These are phyloP conservation scores for Chlorociboria aeruginascens DNA, from an alignment of 495 filamentous ascomycete genomes.

Conservation along the genomic window DNA sequence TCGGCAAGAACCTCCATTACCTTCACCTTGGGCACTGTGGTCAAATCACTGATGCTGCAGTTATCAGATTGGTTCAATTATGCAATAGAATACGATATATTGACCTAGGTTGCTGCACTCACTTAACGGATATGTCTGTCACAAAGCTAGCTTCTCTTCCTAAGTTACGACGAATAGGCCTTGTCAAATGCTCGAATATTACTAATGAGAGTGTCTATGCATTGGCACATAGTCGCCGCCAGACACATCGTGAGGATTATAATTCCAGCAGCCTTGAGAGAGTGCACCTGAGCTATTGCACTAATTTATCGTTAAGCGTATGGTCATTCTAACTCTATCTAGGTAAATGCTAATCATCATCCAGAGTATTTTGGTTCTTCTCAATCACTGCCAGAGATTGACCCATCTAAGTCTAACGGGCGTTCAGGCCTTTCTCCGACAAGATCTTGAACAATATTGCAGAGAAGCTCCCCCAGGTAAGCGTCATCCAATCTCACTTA, in stretches of 20 bases:
- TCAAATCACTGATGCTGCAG: slow-evolving; percentile 77
- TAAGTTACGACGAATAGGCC: slow-evolving; percentile 83
- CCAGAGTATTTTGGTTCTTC: slow-evolving; percentile 79
- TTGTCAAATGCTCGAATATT: slow-evolving; percentile 87
- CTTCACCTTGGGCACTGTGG: slow-evolving; percentile 91
- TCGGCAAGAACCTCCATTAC: slow-evolving; percentile 94
- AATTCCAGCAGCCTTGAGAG: slow-evolving; percentile 54
- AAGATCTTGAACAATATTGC: slow-evolving; percentile 72
- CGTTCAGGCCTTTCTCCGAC: slow-evolving; percentile 68
- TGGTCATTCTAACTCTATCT: slow-evolving; percentile 19
- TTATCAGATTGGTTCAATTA: slow-evolving; percentile 64
- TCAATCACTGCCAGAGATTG: slow-evolving; percentile 82
- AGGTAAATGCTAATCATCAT: slow-evolving; percentile 1
- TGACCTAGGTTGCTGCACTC: slow-evolving; percentile 88
- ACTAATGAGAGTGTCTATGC: slow-evolving; percentile 82
- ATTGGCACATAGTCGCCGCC: slow-evolving; percentile 48
- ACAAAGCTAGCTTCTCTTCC: slow-evolving; percentile 73
- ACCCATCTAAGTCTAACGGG: slow-evolving; percentile 95
- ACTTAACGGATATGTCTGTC: slow-evolving; percentile 81
- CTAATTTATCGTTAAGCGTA: slow-evolving; percentile 66
- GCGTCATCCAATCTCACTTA: slow-evolving; percentile 2
- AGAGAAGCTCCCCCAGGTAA: slow-evolving; percentile 70
- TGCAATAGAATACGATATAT: slow-evolving; percentile 98
- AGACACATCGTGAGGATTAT: slow-evolving; percentile 26
- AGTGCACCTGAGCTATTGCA: slow-evolving; percentile 95